Evolutionary conservation across 1,139 yeast genomes (phyloP), one percentile per base, ranked within the genome.

Genomic region (Casaregolazyma suthepensis): DNA sequence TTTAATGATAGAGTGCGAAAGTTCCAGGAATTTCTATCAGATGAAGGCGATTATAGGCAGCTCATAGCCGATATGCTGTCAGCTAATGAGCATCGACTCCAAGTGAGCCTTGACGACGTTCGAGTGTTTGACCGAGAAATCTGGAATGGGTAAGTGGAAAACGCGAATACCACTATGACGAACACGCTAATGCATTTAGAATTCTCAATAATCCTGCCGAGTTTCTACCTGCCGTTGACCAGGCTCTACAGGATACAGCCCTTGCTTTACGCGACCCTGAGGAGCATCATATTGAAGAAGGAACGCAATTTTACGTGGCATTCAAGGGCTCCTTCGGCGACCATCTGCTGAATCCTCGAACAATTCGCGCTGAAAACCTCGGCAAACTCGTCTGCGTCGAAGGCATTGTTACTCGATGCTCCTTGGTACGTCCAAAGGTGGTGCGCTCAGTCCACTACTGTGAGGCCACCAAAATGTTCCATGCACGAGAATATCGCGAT

Each of bases 351-450:
- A 86, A 91, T 19, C 97, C 99, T 26, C 79, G 99, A 66, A 83
- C 96, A 1, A 82, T 94, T 57, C 81, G 84, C 57, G 85, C 98
- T 1, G 72, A 77, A 17, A 86, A 82, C 61, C 75, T 93, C 52
- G 89, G 96, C 50, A 85, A 85, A 64, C 75, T 93, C 78, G 83
- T 93, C 40, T 86, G 96, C 1, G 77, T 94, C 40, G 98, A 93
- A 71, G 99, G 99, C 54, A 93, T 93, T 63, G 96, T 93, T 18
- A 93, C 99, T 1, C 78, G 95, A 59, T 93, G 96, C 44, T 90
- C 98, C 1, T 75, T 93, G 57, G 96, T 93, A 46, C 80, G 98
- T 57, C 99, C 99, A 35, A 93, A 93, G 67, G 81, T 93, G 54
- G 80, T 90, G 48, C 79, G 96, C 63, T 89, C 97, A 1, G 97